A percentile compares a stretch with the other conserved stretches of the same genome.
Evolutionary conservation across 306 rosid genomes (phyloP).

Genomic region (Malus domestica): DNA sequence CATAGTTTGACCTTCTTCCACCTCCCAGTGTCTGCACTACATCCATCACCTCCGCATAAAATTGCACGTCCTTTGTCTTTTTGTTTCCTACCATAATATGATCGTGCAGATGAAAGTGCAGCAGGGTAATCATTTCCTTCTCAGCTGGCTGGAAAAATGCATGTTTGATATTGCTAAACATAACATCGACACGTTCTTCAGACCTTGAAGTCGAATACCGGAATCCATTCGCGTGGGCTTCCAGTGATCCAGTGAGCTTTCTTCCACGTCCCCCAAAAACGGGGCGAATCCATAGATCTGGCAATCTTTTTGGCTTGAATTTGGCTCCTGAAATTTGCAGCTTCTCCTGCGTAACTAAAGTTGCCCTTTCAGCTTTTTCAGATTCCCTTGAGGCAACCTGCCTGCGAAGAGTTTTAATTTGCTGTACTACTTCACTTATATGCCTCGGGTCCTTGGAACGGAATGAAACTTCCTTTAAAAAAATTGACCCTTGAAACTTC

Average conservation of each 20-base stretch:
- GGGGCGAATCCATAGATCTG: conserved; percentile 32
- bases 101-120: conserved; percentile 31
- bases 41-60: conserved; percentile 33
- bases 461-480: conserved; percentile 32
- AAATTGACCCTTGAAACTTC: conserved; percentile 29
- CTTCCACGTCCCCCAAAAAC: conserved; percentile 31
- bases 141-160: conserved; percentile 39
- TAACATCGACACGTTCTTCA: conserved; percentile 28
- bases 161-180: conserved; percentile 33
- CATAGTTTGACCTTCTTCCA: conserved; percentile 28
- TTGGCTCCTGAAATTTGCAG: conserved; percentile 28
- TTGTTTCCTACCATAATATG: conserved; percentile 40
- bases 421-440: conserved; percentile 27
- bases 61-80: conserved; percentile 36
- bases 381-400: conserved; percentile 37
- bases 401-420: conserved; percentile 30
- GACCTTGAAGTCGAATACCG: conserved; percentile 36
- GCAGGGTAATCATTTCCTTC: conserved; percentile 32
- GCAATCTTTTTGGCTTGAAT: conserved; percentile 30
- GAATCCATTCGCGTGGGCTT: conserved; percentile 32
- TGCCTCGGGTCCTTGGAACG: conserved; percentile 37
- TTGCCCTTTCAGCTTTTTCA: conserved; percentile 35
- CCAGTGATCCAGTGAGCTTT: conserved; percentile 28
- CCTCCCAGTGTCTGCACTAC: conserved; percentile 35
- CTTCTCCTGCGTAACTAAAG: conserved; percentile 31